Evolutionary conservation across 2,329 filamentous ascomycete genomes (phyloP).

Genomic region (Ophiostoma novo-ulmi): DNA sequence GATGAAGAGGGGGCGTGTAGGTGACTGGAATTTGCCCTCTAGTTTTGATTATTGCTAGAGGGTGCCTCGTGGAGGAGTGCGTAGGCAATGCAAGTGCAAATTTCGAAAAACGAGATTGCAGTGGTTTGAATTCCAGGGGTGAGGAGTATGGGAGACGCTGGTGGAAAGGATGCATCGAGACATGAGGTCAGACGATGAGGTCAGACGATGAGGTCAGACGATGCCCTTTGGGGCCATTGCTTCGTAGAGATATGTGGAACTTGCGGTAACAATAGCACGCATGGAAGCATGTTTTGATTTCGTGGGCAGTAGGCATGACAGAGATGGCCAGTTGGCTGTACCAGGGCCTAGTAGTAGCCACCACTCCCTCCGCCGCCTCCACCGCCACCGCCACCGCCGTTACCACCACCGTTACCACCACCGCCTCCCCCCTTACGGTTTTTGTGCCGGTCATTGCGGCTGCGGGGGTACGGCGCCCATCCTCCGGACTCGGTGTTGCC

Average conservation of each 20-base stretch:
- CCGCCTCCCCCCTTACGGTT: conserved; percentile 8
- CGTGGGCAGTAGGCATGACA: not conserved
- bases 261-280: not conserved
- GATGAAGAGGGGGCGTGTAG: not conserved
- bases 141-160: not conserved
- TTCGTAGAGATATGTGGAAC: not conserved
- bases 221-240: too few species aligned
- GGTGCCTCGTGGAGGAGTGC: too few species aligned
- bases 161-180: not conserved
- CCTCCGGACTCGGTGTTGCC: conserved; percentile 12
- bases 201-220: not conserved
- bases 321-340: not conserved
- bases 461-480: conserved; percentile 21
- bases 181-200: not conserved
- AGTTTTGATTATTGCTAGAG: not conserved
- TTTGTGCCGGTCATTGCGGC: conserved; percentile 22
- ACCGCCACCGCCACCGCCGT: not conserved
- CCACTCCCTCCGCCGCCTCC: not conserved
- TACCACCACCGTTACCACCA: conserved; percentile 28
- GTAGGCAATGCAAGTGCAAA: not conserved
- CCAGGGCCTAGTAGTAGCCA: not conserved
- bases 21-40: not conserved
- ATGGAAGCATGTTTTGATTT: not conserved
- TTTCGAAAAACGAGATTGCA: not conserved
- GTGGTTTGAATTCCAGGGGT: not conserved